A percentile compares a stretch with the other conserved stretches of the same genome.
Conservation (phyloP, 352 stramenopile genomes). For the Phytophthora quininea region DNA sequence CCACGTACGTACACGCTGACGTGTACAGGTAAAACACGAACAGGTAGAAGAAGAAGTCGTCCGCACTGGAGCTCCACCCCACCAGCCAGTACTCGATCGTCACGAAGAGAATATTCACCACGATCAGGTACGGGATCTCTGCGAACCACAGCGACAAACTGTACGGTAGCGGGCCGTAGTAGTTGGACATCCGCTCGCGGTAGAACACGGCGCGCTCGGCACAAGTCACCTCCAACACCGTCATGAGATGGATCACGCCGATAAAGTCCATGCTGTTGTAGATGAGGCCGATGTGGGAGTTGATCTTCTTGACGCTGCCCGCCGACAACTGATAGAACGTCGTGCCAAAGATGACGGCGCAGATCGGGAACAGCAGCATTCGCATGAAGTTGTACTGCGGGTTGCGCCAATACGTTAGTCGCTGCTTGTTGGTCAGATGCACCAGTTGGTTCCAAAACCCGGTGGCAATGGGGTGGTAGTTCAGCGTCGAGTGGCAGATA, state of each 20-base stretch:
- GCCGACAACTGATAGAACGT: constrained; percentile 56
- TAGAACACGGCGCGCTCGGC: constrained; percentile 66
- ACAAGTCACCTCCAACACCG: constrained; percentile 64
- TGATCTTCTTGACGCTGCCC: constrained; percentile 42
- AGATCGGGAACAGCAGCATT: constrained; percentile 55
- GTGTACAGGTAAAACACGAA: constrained; percentile 62
- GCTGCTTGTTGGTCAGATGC: constrained; percentile 42
- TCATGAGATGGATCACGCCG: constrained; percentile 66
- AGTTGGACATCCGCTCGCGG: constrained; percentile 72
- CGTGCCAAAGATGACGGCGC: constrained; percentile 59
- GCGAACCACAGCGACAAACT: constrained; percentile 63
- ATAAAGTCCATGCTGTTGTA: constrained; percentile 80
- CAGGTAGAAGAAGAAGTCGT: constrained; percentile 43
- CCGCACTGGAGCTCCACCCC: constrained; percentile 39
- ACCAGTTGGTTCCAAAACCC: constrained; percentile 48
- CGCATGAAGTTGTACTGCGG: constrained; percentile 65
- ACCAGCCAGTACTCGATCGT: constrained; percentile 68
- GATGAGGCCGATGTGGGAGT: constrained; percentile 66
- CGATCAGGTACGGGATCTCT: constrained; percentile 61
- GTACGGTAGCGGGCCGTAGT: constrained; percentile 70
- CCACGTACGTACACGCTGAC: constrained; percentile 64
- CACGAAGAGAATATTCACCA: constrained; percentile 51
- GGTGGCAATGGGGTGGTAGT: constrained; percentile 52
- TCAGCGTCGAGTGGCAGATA: constrained; percentile 50
- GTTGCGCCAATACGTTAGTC: constrained; percentile 59